phyloP scores from a whole-genome alignment of 768 basidiomycete species.

The Mycena leptocephala region DNA sequence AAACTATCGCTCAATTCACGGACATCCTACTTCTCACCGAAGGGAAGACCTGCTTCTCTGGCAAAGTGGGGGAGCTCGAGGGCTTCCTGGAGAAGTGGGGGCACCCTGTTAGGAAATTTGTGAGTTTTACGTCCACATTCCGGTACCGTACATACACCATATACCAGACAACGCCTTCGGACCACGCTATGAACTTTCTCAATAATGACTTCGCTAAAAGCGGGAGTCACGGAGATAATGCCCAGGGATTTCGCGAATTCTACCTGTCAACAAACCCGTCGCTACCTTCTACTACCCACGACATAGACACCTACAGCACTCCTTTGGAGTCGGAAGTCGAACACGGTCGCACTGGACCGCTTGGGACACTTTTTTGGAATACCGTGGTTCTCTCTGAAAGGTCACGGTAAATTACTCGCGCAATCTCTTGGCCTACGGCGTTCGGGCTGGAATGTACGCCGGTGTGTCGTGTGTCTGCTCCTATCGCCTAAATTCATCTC shows the following conservation, averaged over 20 bases:
- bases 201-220: conserved; percentile 60
- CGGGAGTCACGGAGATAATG: conserved; percentile 33
- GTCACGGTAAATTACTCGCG: conserved; percentile 66
- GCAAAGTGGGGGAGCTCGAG: conserved; percentile 59
- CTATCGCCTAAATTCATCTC: no score
- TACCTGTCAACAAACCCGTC: conserved; percentile 45
- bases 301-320: not conserved
- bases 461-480: conserved; percentile 51
- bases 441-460: conserved; percentile 71
- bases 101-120: conserved; percentile 53
- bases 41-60: conserved; percentile 63
- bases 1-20: conserved; percentile 74
- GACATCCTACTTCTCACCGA: conserved; percentile 71
- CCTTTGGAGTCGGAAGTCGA: not conserved
- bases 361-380: conserved; percentile 56
- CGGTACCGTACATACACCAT: no score
- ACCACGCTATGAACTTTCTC: conserved; percentile 74
- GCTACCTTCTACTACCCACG: not conserved
- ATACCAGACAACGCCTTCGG: conserved; percentile 69
- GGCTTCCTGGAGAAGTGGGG: conserved; percentile 59
- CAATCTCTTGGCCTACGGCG: conserved; percentile 73
- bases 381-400: conserved; percentile 66
- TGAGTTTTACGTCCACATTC: conserved; percentile 39
- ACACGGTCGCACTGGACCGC: conserved; percentile 46
- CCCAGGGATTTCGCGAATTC: conserved; percentile 52